A percentile compares a stretch with the other conserved stretches of the same genome.
phyloP scores from a whole-genome alignment of 192 early-diverging fungal genomes.

The Phlyctochytrium arcticum region DNA sequence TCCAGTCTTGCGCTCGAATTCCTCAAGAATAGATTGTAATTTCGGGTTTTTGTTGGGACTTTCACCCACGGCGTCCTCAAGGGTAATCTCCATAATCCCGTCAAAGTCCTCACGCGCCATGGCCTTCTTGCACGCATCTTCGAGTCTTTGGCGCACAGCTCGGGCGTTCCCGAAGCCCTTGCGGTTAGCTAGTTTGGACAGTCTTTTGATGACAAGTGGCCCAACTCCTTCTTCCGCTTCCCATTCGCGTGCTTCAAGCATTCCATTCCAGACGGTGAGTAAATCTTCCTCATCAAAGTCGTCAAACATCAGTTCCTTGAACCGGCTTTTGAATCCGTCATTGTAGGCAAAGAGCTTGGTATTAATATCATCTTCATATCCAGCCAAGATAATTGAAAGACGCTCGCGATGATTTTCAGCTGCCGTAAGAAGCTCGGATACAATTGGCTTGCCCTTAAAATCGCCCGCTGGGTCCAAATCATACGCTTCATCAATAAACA shows the following conservation, averaged over 20 bases:
- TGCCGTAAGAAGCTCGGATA: not conserved
- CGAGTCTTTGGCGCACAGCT: constrained; percentile 29
- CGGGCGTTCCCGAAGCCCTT: constrained; percentile 41
- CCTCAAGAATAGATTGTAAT: constrained; percentile 11
- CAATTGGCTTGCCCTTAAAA: constrained; percentile 27
- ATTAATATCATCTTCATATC: constrained; percentile 38
- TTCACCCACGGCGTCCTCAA: constrained; percentile 30
- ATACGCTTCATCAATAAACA: constrained; percentile 36
- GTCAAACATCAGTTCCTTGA: constrained; percentile 24
- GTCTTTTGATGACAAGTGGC: constrained; percentile 10
- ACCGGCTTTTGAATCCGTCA: constrained; percentile 33
- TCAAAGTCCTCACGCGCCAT: constrained; percentile 23
- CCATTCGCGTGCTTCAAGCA: constrained; percentile 28
- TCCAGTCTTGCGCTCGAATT: constrained; percentile 31
- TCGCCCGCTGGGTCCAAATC: constrained; percentile 7
- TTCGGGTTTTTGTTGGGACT: constrained; percentile 31
- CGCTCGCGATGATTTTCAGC: constrained; percentile 31
- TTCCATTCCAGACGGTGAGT: constrained; percentile 24
- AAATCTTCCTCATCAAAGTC: constrained; percentile 36
- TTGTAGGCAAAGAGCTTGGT: constrained; percentile 33
- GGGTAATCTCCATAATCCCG: constrained; percentile 7
- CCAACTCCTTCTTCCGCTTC: constrained; percentile 20
- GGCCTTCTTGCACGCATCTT: constrained; percentile 26
- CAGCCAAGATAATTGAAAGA: constrained; percentile 34
- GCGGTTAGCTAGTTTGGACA: constrained; percentile 18